phyloP scores from a whole-genome alignment of 768 basidiomycete species.

The Boletus sensibilis region DNA sequence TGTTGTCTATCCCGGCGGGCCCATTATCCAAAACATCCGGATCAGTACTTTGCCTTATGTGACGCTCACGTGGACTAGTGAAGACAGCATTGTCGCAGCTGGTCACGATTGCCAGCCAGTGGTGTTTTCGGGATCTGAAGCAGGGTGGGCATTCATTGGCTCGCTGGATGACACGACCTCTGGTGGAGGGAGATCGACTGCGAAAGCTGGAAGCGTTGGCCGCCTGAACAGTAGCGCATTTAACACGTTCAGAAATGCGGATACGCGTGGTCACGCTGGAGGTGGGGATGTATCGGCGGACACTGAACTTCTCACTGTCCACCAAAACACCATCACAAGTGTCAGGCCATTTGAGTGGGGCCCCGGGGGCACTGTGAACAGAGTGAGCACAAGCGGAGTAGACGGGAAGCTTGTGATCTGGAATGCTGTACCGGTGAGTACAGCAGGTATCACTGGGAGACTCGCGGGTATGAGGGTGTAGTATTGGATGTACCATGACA shows the following conservation, averaged over 20 bases:
- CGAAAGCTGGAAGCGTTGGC: constrained; percentile 50
- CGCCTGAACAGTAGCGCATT: constrained; percentile 92
- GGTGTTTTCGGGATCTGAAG: constrained; percentile 71
- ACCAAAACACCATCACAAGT: constrained; percentile 98
- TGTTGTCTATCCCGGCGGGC: constrained; percentile 86
- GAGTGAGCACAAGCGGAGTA: constrained; percentile 89
- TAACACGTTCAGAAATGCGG: constrained; percentile 90
- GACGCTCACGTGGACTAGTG: constrained; percentile 82
- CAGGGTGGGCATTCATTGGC: constrained; percentile 77
- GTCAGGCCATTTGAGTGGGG: constrained; percentile 69
- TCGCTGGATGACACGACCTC: constrained; percentile 80
- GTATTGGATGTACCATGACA: neutral
- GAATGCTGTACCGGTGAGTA: constrained; percentile 64
- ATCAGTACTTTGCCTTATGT: constrained; percentile 78
- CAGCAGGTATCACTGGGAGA: constrained; percentile 41
- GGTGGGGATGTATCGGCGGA: constrained; percentile 41
- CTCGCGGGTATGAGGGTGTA: constrained; percentile 49
- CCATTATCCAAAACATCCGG: constrained; percentile 69
- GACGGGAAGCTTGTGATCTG: constrained; percentile 94
- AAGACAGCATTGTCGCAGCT: constrained; percentile 81
- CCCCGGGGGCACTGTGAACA: constrained; percentile 54
- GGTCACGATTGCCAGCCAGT: constrained; percentile 98
- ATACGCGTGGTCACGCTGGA: constrained; percentile 57
- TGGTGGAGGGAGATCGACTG: constrained; percentile 39
- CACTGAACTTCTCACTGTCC: constrained; percentile 84